These are phyloP conservation scores for Boletus coccyginus DNA, from an alignment of 768 basidiomycete genomes.

Conservation along the genomic window DNA sequence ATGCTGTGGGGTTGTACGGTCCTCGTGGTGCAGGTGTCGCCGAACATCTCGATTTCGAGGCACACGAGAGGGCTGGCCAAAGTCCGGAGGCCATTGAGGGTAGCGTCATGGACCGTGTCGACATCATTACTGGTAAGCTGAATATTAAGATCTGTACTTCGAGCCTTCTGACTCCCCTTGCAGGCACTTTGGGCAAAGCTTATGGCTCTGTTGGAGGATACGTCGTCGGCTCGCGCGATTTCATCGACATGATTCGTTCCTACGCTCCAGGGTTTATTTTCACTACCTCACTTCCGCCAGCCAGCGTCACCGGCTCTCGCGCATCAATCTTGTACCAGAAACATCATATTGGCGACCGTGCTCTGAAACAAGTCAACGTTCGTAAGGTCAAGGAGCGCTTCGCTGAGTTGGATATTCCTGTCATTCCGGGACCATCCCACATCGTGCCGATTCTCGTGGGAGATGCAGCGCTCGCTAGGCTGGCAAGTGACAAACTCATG, in stretches of 20 bases:
- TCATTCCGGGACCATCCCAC: conserved; percentile 97
- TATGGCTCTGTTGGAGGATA: conserved; percentile 98
- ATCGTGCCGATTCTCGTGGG: conserved; percentile 96
- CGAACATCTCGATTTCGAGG: conserved; percentile 94
- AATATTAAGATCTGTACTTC: not conserved
- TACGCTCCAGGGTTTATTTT: conserved; percentile 99
- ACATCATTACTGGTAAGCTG: conserved; percentile 85
- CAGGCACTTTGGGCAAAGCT: conserved; percentile 95
- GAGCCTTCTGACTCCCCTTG: conserved; percentile 6
- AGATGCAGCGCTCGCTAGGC: conserved; percentile 86
- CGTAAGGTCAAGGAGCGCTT: conserved; percentile 83
- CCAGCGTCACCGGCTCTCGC: conserved; percentile 87
- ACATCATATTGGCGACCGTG: conserved; percentile 87
- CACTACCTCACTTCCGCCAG: conserved; percentile 96
- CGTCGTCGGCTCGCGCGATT: conserved; percentile 89
- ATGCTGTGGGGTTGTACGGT: conserved; percentile 94
- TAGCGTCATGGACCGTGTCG: conserved; percentile 92
- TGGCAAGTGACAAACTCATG: conserved; percentile 89
- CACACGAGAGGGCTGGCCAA: conserved; percentile 74
- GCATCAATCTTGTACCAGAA: conserved; percentile 93
- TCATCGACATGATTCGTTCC: conserved; percentile 95
- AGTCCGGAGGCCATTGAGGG: conserved; percentile 73
- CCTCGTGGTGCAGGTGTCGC: conserved; percentile 97
- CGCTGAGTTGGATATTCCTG: conserved; percentile 82
- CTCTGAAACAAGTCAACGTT: conserved; percentile 94